A percentile compares a stretch with the other conserved stretches of the same genome.
Evolutionary conservation across 257 asterid genomes (phyloP).

Genomic region (Handroanthus guayacan): DNA sequence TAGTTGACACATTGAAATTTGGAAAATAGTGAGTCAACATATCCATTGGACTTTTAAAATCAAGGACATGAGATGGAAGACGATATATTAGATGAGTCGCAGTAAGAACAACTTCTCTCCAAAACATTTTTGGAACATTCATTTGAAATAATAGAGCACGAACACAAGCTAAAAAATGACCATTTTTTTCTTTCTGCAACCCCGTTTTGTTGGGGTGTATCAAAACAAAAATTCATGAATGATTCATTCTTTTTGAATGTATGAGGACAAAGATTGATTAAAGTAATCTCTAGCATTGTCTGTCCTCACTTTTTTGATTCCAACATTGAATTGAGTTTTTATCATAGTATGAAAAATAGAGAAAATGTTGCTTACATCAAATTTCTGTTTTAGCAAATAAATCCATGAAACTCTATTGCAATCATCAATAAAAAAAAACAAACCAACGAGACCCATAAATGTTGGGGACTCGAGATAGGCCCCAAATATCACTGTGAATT

Average conservation of each 20-base stretch:
- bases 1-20: neutral
- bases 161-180: neutral
- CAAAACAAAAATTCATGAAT: constrained; percentile 12
- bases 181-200: constrained; percentile 1
- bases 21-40: neutral
- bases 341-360: neutral
- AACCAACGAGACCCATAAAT: neutral
- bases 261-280: neutral
- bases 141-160: neutral
- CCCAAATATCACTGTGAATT: constrained; percentile 20
- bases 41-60: neutral
- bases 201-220: constrained; percentile 31
- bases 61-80: neutral
- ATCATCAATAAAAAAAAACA: neutral
- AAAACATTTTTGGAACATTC: neutral
- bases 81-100: neutral
- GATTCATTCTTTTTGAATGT: neutral
- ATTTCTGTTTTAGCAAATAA: constrained; percentile 1
- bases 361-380: neutral
- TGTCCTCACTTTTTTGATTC: neutral
- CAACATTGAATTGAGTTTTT: neutral
- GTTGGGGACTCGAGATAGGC: neutral
- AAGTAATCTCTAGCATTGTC: neutral
- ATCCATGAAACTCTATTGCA: neutral
- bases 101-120: neutral